A percentile compares a stretch with the other conserved stretches of the same genome.
phyloP scores from a whole-genome alignment of 176 grass and related monocot genomes.

The Cocos nucifera region DNA sequence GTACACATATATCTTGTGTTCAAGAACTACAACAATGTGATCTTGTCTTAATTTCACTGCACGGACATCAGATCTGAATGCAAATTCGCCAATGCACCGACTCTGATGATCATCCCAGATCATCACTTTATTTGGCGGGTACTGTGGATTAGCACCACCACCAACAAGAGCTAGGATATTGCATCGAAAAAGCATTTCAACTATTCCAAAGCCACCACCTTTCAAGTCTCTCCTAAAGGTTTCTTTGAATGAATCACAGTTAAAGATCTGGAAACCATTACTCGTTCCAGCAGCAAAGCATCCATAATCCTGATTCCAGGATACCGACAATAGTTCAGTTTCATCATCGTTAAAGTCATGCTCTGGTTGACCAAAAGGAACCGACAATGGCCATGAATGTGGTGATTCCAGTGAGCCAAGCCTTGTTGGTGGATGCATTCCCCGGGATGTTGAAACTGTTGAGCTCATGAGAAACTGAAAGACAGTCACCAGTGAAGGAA shows the following conservation, averaged over 20 bases:
- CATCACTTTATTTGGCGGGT: conserved; percentile 81
- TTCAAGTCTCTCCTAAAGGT: conserved; percentile 86
- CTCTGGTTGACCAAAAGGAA: conserved; percentile 28
- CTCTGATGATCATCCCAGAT: conserved; percentile 95
- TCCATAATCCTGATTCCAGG: conserved; percentile 85
- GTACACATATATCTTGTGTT: conserved; percentile 83
- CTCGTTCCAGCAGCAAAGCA: conserved; percentile 78
- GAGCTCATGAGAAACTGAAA: conserved; percentile 39
- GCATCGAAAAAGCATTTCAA: conserved; percentile 84
- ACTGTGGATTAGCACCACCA: conserved; percentile 51
- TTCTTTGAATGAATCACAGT: conserved; percentile 74
- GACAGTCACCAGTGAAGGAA: conserved; percentile 1
- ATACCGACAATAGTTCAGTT: conserved; percentile 51
- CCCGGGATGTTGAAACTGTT: conserved; percentile 39
- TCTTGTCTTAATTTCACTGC: conserved; percentile 58
- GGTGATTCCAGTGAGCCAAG: conserved; percentile 32
- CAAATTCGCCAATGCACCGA: conserved; percentile 71
- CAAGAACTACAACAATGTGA: conserved; percentile 78
- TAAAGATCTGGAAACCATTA: conserved; percentile 80
- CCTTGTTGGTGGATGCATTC: conserved; percentile 23
- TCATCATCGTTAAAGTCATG: conserved; percentile 27
- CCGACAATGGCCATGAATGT: conserved; percentile 25
- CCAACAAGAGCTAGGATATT: conserved; percentile 93
- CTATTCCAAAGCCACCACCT: conserved; percentile 72
- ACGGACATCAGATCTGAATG: conserved; percentile 65